Evolutionary conservation across 2,329 filamentous ascomycete species (phyloP), one percentile per base, ranked within the genome.

Genomic region (Immersiporthe knoxdaviesiana): DNA sequence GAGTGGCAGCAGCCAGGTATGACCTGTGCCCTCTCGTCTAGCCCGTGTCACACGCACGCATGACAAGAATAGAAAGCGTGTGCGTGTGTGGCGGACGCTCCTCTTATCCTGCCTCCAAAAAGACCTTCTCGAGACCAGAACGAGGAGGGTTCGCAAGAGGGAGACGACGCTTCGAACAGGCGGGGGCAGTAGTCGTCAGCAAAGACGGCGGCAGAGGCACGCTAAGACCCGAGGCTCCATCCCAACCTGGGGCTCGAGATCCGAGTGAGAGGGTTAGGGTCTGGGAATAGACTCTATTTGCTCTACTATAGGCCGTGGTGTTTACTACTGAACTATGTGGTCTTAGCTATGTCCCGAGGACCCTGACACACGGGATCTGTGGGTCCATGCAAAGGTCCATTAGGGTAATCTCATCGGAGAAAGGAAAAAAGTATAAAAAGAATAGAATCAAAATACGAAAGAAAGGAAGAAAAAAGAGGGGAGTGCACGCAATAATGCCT

Each of bases 1-100:
- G 35, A n/a, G 30, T 60, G 56, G 52, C 30, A 41, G 39, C 30
- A 41, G 39, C 32, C 54, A 41, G 39, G 52, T 30, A 41, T 41
- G 50, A 58, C 11, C 61, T 27, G 60, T 44, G 61, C 41, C n/a
- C 47, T 44, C 24, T 41, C 62, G 50, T 60, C 58, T 32, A 60
- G 61, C 52, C 58, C 27, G 61, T 68, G 52, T 54, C 54, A 52
- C 30, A 56, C 30, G 47, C 37, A 54, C 32, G 61, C 61, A 65
- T 65, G 56, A 30, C 67, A 68, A 41, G 58, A 41, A 27, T 41
- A 24, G 30, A 62, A 37, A 14, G 65, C 3, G 24, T 39, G 18
- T n/a, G 44, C 21, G 44, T 44, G 60, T 24, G 27, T 21, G 32
- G 56, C 18, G 6, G 32, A 37, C 14, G 32, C 14, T 27, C 50